Evolutionary conservation across 257 asterid genomes (phyloP).

Genomic region (Jasminum sambac): DNA sequence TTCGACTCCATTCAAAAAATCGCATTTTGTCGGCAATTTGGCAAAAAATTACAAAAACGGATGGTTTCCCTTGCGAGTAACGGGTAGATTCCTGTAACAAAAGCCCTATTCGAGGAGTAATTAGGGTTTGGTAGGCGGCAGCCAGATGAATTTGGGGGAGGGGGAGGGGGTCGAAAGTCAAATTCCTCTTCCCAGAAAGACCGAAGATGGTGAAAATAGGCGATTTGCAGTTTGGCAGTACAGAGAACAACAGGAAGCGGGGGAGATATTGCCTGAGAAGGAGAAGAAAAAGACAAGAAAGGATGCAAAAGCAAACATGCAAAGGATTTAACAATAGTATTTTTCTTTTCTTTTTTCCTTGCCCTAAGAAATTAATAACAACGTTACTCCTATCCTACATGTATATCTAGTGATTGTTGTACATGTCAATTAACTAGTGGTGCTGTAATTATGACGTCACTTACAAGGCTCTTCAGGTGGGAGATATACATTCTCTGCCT

Average conservation of each 20-base stretch:
- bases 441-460: too few relatives aligned
- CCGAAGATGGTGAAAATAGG: background rate
- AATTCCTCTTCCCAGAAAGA: background rate
- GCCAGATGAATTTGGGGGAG: background rate
- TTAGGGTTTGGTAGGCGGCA: conserved; percentile 6
- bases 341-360: too few relatives aligned
- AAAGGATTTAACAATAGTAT: background rate
- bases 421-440: too few relatives aligned
- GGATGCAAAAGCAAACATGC: background rate
- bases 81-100: background rate
- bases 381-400: too few relatives aligned
- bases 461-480: too few relatives aligned
- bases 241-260: background rate
- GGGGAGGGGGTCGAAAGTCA: background rate
- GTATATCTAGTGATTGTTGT: too few relatives aligned
- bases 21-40: background rate
- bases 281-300: background rate
- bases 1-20: conserved; percentile 25
- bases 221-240: background rate
- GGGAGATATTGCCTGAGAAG: background rate
- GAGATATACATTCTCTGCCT: too few relatives aligned
- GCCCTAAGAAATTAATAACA: too few relatives aligned
- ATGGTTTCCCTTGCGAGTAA: background rate
- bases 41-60: background rate
- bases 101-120: background rate